A percentile compares a stretch with the other conserved stretches of the same genome.
These are phyloP conservation scores for Aspergillus carlsbadensis DNA, from an alignment of 495 filamentous ascomycete genomes.

Conservation along the genomic window DNA sequence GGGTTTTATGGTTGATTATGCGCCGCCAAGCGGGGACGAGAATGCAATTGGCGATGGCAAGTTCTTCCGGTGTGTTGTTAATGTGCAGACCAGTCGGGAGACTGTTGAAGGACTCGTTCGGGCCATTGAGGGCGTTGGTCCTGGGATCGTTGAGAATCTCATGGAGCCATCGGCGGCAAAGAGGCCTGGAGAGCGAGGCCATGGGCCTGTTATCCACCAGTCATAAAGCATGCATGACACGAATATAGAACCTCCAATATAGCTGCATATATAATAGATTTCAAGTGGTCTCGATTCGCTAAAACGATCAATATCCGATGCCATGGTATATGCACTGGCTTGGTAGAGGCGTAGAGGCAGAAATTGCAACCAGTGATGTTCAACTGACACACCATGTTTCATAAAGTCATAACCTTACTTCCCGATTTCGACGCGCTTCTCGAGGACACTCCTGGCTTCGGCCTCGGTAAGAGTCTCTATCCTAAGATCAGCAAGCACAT, in stretches of 20 bases:
- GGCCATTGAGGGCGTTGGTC: slow-evolving; percentile 67
- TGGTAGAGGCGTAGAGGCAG: background rate
- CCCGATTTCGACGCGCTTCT: slow-evolving; percentile 71
- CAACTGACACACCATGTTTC: background rate
- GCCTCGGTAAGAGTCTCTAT: slow-evolving; percentile 61
- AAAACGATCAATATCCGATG: too few species aligned
- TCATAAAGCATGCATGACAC: background rate
- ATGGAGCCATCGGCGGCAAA: slow-evolving; percentile 19
- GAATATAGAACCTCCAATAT: too few species aligned
- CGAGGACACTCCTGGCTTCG: slow-evolving; percentile 75
- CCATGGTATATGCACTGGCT: background rate
- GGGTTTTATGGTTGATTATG: slow-evolving; percentile 96
- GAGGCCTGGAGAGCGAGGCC: slow-evolving; percentile 32
- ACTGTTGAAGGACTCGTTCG: slow-evolving; percentile 77
- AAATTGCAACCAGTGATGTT: background rate
- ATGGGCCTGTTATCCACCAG: slow-evolving; percentile 37
- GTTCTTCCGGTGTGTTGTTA: slow-evolving; percentile 89
- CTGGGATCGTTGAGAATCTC: slow-evolving; percentile 40
- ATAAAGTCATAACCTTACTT: slow-evolving; percentile 19
- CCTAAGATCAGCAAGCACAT: slow-evolving; percentile 66
- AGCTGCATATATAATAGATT: background rate
- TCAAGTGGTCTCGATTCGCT: too few species aligned
- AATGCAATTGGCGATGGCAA: slow-evolving; percentile 60
- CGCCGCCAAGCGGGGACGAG: slow-evolving; percentile 60
- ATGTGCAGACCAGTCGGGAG: slow-evolving; percentile 65